phyloP scores from a whole-genome alignment of 768 basidiomycete genomes.

The Infundibulicybe gibba region DNA sequence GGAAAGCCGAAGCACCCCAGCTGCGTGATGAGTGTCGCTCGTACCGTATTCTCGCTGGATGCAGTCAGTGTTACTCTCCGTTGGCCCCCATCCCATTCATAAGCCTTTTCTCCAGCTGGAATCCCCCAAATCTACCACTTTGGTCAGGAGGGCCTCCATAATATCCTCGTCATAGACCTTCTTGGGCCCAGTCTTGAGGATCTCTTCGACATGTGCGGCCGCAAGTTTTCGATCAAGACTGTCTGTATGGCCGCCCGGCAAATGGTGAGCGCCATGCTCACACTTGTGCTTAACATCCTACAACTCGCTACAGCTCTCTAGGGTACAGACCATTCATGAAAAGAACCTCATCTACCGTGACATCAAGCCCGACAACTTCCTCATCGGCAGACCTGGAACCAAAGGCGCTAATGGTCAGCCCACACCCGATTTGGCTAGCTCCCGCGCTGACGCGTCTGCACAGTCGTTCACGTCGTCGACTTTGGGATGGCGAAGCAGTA shows the following conservation, averaged over 20 bases:
- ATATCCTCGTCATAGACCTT: slow-evolving; percentile 97
- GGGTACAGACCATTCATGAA: slow-evolving; percentile 98
- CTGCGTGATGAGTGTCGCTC: slow-evolving; percentile 98
- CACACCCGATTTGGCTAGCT: background rate
- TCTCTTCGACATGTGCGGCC: slow-evolving; percentile 97
- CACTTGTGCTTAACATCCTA: slow-evolving; percentile 4
- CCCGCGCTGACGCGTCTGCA: slow-evolving; percentile 17
- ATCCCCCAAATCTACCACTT: slow-evolving; percentile 99
- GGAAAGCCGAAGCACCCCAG: slow-evolving; percentile 96
- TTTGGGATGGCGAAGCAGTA: slow-evolving; percentile 99
- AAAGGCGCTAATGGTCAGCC: slow-evolving; percentile 79
- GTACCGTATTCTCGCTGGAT: slow-evolving; percentile 87
- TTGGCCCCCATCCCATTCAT: slow-evolving; percentile 14
- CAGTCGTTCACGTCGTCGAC: slow-evolving; percentile 94
- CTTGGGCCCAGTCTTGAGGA: slow-evolving; percentile 96
- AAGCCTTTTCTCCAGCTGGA: slow-evolving; percentile 55
- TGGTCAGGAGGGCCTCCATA: slow-evolving; percentile 97
- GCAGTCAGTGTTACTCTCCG: slow-evolving; percentile 56
- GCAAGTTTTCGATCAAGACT: slow-evolving; percentile 97
- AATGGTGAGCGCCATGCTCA: slow-evolving; percentile 55
- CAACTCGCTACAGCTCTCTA: slow-evolving; percentile 59
- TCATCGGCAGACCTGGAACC: slow-evolving; percentile 91
- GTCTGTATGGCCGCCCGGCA: slow-evolving; percentile 99
- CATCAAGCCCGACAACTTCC: slow-evolving; percentile 99
- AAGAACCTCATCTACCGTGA: slow-evolving; percentile 99